Evolutionary conservation across 2,329 filamentous ascomycete genomes (phyloP).

Genomic region (Trichoderma cornu-damae): DNA sequence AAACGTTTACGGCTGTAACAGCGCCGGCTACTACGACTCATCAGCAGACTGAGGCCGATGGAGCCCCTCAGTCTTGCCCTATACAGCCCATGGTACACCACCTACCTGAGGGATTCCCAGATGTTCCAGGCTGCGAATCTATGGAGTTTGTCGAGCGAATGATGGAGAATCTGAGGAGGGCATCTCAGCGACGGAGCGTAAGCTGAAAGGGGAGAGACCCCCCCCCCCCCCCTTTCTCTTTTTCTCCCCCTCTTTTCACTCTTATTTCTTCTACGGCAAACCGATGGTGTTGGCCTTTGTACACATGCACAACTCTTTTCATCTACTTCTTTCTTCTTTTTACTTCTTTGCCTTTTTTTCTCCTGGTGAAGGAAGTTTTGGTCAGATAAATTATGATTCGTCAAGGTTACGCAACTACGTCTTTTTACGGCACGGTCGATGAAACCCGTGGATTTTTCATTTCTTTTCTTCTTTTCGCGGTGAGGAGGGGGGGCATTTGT

Average conservation of each 20-base stretch:
- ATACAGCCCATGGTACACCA: neutral
- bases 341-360: neutral
- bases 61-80: neutral
- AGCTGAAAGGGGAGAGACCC: neutral
- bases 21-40: neutral
- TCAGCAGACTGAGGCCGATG: neutral
- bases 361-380: neutral
- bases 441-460: neutral
- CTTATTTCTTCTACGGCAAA: no score
- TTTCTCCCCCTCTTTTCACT: neutral
- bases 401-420: neutral
- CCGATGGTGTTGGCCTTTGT: neutral
- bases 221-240: neutral
- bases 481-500: neutral
- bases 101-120: constrained; percentile 35
- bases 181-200: constrained; percentile 26
- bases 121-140: constrained; percentile 41
- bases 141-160: constrained; percentile 49
- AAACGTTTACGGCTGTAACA: neutral
- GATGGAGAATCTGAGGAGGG: constrained; percentile 46
- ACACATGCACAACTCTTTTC: neutral
- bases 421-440: constrained; percentile 3
- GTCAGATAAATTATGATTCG: neutral
- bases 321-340: neutral
- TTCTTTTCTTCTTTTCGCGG: no score